phyloP scores from a whole-genome alignment of 2,329 filamentous ascomycete genomes.

The Calonectria leucothoes region DNA sequence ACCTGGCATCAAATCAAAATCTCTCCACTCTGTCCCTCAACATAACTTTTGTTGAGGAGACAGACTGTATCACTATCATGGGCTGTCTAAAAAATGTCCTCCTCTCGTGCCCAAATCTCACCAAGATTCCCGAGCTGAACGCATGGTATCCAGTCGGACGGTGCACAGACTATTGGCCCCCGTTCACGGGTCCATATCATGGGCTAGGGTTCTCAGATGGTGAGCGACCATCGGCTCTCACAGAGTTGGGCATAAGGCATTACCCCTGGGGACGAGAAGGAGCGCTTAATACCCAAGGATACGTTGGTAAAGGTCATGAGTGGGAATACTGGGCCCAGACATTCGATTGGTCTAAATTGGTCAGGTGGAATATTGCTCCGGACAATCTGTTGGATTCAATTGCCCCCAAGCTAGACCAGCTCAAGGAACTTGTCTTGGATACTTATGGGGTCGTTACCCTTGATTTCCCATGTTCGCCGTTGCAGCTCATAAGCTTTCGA shows the following conservation, averaged over 20 bases:
- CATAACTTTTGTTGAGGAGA: slow-evolving; percentile 12
- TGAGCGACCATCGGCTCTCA: slow-evolving; percentile 10
- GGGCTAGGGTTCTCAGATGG: slow-evolving; percentile 17
- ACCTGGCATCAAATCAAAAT: background rate
- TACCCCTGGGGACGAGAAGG: slow-evolving; percentile 21
- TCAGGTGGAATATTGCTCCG: background rate
- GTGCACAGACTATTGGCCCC: background rate
- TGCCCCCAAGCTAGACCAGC: slow-evolving; percentile 11
- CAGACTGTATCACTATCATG: slow-evolving; percentile 18
- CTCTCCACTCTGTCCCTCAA: slow-evolving; percentile 5
- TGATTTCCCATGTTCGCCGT: slow-evolving; percentile 11
- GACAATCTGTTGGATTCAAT: background rate
- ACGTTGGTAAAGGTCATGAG: slow-evolving; percentile 6
- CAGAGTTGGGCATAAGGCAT: slow-evolving; percentile 17
- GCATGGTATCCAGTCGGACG: slow-evolving; percentile 9
- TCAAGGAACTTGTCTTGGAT: slow-evolving; percentile 15
- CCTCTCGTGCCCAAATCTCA: slow-evolving; percentile 24
- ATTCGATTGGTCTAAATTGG: slow-evolving; percentile 24
- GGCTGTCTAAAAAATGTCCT: slow-evolving; percentile 17
- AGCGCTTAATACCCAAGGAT: background rate
- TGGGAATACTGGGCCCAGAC: slow-evolving; percentile 10
- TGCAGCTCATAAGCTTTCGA: slow-evolving; percentile 14
- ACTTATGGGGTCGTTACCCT: background rate
- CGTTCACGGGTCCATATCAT: background rate
- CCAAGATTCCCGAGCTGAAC: slow-evolving; percentile 2